Base-by-base conservation (phyloP, 176 grass and related monocot species). In the Oropetium thomaeum region DNA sequence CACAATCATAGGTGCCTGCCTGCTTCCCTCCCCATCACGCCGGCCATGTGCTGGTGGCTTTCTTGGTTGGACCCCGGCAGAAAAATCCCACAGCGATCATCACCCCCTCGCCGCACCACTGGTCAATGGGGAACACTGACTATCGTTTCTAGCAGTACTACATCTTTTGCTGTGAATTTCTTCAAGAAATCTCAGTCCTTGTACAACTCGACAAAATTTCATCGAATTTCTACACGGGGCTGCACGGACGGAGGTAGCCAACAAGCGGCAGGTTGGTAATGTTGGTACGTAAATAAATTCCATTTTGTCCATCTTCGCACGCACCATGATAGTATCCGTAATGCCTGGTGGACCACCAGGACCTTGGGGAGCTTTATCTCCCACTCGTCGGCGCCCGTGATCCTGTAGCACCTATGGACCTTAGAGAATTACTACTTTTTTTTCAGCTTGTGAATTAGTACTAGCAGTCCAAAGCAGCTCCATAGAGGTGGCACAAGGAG, bases 41-140 rank as follows among this genome's bases (percentile, higher is more conserved):
- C 85, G 70, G 78, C 48, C 79, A 82, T 78, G 85, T 87, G 67
- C 51, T 65, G 59, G 20, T 65, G 59, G 20, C 85, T 87, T 87
- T 87, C 52, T 52, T 68, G 73, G 51, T 52, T 68, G 73, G 51
- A 78, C 68, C n/a, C 17, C 12, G 39, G 1, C 6, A 29, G 59
- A 26, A 33, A 60, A 48, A 64, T 32, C 11, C 47, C 33, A 23
- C 25, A 62, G 72, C 26, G 72, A 69, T 76, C 81, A 83, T 74
- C 69, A 62, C 34, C 28, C 14, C 19, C n/a, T n/a, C 16, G 31
- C 61, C 27, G 2, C 43, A 58, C 10, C 74, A 26, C 72, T 1
- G 10, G 66, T 70, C 44, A 0, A 14, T 27, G 19, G n/a, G 65
- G 38, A 8, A 8, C 38, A 20, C n/a, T 20, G 44, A 38, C 19